Percentiles rank a stretch among this genome's conserved stretches.
phyloP scores from a whole-genome alignment of 768 basidiomycete genomes.

The Boletus rex-veris region DNA sequence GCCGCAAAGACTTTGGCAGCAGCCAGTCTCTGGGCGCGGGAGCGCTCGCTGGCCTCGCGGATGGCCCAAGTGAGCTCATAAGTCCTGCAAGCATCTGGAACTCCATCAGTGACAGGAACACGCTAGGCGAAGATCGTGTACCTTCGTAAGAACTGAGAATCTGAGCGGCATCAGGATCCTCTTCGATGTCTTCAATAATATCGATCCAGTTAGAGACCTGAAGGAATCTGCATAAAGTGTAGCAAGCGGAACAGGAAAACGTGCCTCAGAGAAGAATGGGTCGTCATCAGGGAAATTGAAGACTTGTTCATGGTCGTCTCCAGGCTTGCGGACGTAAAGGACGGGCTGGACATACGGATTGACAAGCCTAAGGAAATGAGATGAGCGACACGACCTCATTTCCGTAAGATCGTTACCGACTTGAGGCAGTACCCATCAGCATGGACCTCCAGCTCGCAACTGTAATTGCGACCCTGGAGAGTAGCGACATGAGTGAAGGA shows the following conservation, averaged over 20 bases:
- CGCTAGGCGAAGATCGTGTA: slow-evolving; percentile 21
- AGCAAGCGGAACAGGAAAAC: not conserved
- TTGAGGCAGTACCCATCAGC: slow-evolving; percentile 90
- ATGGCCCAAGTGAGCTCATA: slow-evolving; percentile 96
- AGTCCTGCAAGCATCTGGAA: slow-evolving; percentile 75
- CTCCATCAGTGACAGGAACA: not conserved
- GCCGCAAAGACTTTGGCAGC: slow-evolving; percentile 31
- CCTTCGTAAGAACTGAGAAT: slow-evolving; percentile 87
- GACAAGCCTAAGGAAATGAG: slow-evolving; percentile 54
- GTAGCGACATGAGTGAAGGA: slow-evolving; percentile 87
- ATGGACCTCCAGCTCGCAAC: slow-evolving; percentile 91
- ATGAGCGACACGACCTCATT: slow-evolving; percentile 6
- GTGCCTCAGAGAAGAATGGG: slow-evolving; percentile 88
- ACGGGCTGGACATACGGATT: slow-evolving; percentile 94
- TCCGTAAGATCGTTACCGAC: slow-evolving; percentile 37
- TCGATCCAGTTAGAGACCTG: slow-evolving; percentile 82
- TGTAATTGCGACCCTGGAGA: slow-evolving; percentile 90
- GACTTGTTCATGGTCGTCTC: slow-evolving; percentile 70
- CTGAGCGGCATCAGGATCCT: slow-evolving; percentile 73
- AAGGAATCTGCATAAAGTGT: not conserved
- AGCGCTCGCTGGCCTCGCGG: slow-evolving; percentile 70
- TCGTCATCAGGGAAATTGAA: slow-evolving; percentile 78
- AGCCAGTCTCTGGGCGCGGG: slow-evolving; percentile 46
- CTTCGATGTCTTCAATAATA: slow-evolving; percentile 85
- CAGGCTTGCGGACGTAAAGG: slow-evolving; percentile 81